Conservation (phyloP, 164 flowering plant genomes). For the Chimonanthus salicifolius region DNA sequence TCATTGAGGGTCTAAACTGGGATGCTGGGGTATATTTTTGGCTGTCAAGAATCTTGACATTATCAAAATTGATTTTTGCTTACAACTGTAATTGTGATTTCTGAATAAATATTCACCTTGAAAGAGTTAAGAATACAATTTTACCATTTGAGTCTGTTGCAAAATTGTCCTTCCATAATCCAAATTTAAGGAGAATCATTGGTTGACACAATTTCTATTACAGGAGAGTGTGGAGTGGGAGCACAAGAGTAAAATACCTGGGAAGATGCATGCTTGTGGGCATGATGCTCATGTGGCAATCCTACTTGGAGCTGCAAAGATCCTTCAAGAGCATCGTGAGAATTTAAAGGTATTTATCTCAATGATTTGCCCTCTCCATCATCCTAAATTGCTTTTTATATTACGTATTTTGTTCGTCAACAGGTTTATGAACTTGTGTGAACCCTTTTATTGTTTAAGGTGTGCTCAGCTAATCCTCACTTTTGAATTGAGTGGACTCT, state of each 20-base stretch:
- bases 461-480: too few relatives aligned
- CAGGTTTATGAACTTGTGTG: too few relatives aligned
- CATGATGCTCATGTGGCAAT: conserved; percentile 75
- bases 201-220: background rate
- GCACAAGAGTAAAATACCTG: conserved; percentile 62
- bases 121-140: too few relatives aligned
- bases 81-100: background rate
- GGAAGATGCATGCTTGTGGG: conserved; percentile 89
- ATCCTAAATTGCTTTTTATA: background rate
- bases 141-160: too few relatives aligned
- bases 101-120: too few relatives aligned
- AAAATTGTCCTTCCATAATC: too few relatives aligned
- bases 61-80: background rate
- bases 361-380: background rate
- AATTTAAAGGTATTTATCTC: conserved; percentile 13
- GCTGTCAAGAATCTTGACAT: background rate
- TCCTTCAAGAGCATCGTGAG: conserved; percentile 25
- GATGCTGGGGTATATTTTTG: background rate
- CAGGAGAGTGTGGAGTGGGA: conserved; percentile 45
- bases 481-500: too few relatives aligned
- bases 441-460: too few relatives aligned
- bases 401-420: background rate
- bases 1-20: background rate
- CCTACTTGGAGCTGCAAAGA: conserved; percentile 67
- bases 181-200: too few relatives aligned